These are phyloP conservation scores for Dactylellina sp. DNA, from an alignment of 2,329 filamentous ascomycete species.

Conservation along the genomic window DNA sequence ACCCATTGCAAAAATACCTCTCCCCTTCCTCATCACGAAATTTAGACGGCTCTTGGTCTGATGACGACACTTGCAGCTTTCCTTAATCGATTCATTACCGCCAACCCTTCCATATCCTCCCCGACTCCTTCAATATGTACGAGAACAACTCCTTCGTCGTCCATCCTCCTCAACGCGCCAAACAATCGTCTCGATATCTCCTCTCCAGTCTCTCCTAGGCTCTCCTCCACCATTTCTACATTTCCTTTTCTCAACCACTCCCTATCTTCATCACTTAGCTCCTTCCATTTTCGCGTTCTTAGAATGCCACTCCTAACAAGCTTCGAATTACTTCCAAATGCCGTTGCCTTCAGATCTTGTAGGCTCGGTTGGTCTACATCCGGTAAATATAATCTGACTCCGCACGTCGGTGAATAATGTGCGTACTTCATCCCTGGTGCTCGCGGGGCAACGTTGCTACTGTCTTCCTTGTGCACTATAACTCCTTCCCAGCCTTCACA, in stretches of 20 bases:
- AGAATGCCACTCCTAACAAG: conserved; percentile 67
- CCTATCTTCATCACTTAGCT: conserved; percentile 57
- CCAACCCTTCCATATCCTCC: conserved; percentile 82
- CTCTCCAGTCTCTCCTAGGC: conserved; percentile 76
- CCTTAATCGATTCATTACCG: conserved; percentile 83
- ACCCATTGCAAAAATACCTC: conserved; percentile 1
- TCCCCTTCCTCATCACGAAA: background rate
- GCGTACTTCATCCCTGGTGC: conserved; percentile 99
- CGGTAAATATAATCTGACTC: conserved; percentile 83
- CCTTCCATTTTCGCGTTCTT: conserved; percentile 70
- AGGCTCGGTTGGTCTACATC: conserved; percentile 63
- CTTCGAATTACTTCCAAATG: conserved; percentile 58
- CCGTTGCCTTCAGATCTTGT: conserved; percentile 61
- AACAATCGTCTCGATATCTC: conserved; percentile 89
- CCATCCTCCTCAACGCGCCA: conserved; percentile 84
- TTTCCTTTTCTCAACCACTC: conserved; percentile 61
- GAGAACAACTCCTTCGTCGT: conserved; percentile 79
- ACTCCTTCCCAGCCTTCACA: conserved; percentile 86
- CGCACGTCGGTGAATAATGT: conserved; percentile 92
- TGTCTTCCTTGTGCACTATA: conserved; percentile 36
- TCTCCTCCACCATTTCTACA: conserved; percentile 73
- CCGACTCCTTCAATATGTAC: conserved; percentile 92
- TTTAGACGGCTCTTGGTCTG: conserved; percentile 18
- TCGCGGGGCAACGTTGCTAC: conserved; percentile 73
- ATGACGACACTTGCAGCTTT: conserved; percentile 74